Evolutionary conservation across 768 basidiomycete species (phyloP), one percentile per base, ranked within the genome.

Genomic region (Favolaschia claudopus): DNA sequence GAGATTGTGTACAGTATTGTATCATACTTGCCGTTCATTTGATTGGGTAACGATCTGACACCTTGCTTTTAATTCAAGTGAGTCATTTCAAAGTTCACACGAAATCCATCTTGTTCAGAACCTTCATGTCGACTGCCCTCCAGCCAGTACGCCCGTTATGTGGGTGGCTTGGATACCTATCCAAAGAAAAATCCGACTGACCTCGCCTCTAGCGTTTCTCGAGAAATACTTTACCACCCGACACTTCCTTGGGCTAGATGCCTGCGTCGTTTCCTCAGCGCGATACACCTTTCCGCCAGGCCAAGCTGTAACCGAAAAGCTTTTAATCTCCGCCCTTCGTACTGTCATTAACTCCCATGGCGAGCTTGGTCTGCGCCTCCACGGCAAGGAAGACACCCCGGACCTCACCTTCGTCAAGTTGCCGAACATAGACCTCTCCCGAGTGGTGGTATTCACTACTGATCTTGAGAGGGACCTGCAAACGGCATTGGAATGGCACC

Each of bases 381-480:
- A 27, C 7, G 58, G 51, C 12, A 52, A 55, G 14, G 32, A 24
- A 8, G 36, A 38, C 9, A n/a, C 4, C 25, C 9, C n/a, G n/a
- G 29, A 53, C 8, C 10, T 29, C 27, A 17, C 37, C 15, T 53
- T 40, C 24, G 36, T 43, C 22, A 37, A 39, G 9, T 28, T 53
- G 14, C 37, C 38, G 10, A 27, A 25, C 51, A 32, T 53, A 6
- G 51, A 53, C 22, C 34, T 53, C n/a, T 52, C 63, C 19, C 31
- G 68, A n/a, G 60, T 74, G 24, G 71, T 79, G 27, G 55, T 66
- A 33, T 76, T 73, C 54, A 51, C 47, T n/a, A n/a, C n/a, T n/a
- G n/a, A n/a, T n/a, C n/a, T n/a, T 28, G 67, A 71, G 15, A 67
- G 27, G 8, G 37, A 64, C 37, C 62, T 77, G 9, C 43, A 64